These are phyloP conservation scores for Fusarium chlamydosporum DNA, from an alignment of 2,329 filamentous ascomycete genomes.

Conservation along the genomic window DNA sequence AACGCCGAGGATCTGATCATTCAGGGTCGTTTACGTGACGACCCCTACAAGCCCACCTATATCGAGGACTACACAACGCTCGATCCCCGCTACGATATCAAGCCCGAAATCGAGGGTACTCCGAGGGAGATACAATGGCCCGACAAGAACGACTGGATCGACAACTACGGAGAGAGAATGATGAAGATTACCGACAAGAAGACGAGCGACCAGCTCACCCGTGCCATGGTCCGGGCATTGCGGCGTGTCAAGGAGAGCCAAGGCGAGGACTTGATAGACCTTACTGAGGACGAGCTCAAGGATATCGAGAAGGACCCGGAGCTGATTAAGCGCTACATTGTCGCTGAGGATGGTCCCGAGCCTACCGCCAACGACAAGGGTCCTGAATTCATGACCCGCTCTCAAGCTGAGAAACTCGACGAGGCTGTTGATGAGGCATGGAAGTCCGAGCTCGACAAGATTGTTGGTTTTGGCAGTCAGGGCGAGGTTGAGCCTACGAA, in stretches of 20 bases:
- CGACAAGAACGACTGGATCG: constrained; percentile 69
- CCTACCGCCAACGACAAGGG: constrained; percentile 47
- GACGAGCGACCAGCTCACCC: constrained; percentile 59
- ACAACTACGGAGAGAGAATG: constrained; percentile 69
- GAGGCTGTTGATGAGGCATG: constrained; percentile 56
- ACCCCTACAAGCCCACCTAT: constrained; percentile 80
- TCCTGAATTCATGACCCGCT: constrained; percentile 52
- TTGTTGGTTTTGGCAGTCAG: constrained; percentile 52
- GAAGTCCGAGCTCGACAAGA: constrained; percentile 57
- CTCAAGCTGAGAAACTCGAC: constrained; percentile 57
- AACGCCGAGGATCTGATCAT: constrained; percentile 79
- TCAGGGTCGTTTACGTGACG: constrained; percentile 79
- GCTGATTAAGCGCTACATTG: constrained; percentile 57
- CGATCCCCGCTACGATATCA: constrained; percentile 83
- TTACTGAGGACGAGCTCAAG: constrained; percentile 65
- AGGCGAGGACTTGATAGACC: constrained; percentile 62
- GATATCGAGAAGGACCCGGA: constrained; percentile 59
- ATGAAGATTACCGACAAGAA: constrained; percentile 60
- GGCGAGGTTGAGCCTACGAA: constrained; percentile 53
- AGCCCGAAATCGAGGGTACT: constrained; percentile 64
- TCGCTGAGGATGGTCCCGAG: constrained; percentile 51
- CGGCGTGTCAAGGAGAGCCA: constrained; percentile 60
- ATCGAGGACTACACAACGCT: constrained; percentile 86
- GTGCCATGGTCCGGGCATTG: constrained; percentile 60
- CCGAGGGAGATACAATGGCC: constrained; percentile 70